phyloP scores from a whole-genome alignment of 1,284 basidiomycete species.

The Apiotrichum sp. region DNA sequence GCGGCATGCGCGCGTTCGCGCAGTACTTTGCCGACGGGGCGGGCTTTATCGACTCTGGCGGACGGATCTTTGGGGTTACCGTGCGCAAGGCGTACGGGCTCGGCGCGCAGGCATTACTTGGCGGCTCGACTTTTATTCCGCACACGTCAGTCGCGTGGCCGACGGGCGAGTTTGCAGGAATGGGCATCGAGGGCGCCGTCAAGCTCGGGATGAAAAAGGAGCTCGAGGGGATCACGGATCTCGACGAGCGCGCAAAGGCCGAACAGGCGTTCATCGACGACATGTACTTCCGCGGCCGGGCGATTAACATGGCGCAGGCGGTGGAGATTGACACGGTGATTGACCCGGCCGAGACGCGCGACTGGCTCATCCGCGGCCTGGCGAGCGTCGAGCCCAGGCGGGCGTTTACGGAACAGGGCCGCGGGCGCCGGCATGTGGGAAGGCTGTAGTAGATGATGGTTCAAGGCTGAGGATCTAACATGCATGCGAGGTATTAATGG shows the following conservation, averaged over 20 bases:
- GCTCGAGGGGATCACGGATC: conserved; percentile 15
- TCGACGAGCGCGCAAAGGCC: conserved; percentile 3
- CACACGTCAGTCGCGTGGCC: conserved; percentile 16
- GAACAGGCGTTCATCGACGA: conserved; percentile 18
- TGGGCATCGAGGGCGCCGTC: conserved; percentile 21
- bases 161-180: conserved; percentile 18
- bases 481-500: too few relatives aligned
- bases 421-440: too few relatives aligned
- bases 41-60: conserved; percentile 12
- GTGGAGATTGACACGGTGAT: conserved; percentile 19
- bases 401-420: neutral
- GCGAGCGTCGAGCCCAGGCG: conserved; percentile 8
- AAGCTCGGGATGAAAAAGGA: conserved; percentile 19
- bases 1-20: conserved; percentile 15
- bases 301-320: conserved; percentile 18
- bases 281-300: conserved; percentile 14
- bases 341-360: conserved; percentile 18
- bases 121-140: conserved; percentile 13
- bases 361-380: conserved; percentile 14
- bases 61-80: conserved; percentile 15
- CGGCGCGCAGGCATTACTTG: conserved; percentile 18
- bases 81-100: conserved; percentile 19
- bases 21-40: conserved; percentile 16
- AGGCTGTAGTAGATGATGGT: too few relatives aligned
- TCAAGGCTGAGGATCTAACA: too few relatives aligned